A percentile compares a stretch with the other conserved stretches of the same genome.
Conservation (phyloP, 805 yeast species). For the Priceomyces melissophilus region DNA sequence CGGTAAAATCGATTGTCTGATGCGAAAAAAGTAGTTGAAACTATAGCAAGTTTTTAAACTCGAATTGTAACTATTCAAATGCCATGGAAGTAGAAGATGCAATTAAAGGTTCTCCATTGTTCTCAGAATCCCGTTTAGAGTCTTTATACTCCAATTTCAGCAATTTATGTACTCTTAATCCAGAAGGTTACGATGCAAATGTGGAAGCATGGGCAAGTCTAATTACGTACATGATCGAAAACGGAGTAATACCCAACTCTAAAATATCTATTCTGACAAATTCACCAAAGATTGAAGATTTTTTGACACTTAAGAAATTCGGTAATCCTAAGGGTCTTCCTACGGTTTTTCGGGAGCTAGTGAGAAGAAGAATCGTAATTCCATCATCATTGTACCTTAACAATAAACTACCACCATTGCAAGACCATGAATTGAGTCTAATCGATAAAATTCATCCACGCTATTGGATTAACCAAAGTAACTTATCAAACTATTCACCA, state of each 20-base stretch:
- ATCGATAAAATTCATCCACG: constrained; percentile 9
- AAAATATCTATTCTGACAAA: constrained; percentile 13
- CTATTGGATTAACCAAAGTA: constrained; percentile 14
- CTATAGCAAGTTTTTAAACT: neutral
- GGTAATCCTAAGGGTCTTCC: constrained; percentile 31
- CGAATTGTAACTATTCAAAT: neutral
- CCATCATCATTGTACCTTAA: constrained; percentile 14
- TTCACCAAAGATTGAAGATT: constrained; percentile 14
- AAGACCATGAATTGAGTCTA: neutral
- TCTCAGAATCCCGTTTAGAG: constrained; percentile 26
- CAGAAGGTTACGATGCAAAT: constrained; percentile 43
- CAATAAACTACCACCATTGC: constrained; percentile 4
- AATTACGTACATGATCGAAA: constrained; percentile 16
- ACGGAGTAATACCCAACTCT: constrained; percentile 13
- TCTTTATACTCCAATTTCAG: constrained; percentile 37
- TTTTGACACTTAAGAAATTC: constrained; percentile 22
- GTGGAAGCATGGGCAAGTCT: constrained; percentile 34
- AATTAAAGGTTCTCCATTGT: constrained; percentile 15
- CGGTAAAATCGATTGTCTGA: no score
- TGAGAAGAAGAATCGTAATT: constrained; percentile 14
- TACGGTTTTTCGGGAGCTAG: constrained; percentile 23
- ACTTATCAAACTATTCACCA: neutral
- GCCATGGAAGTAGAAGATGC: constrained; percentile 8
- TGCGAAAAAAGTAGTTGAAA: neutral
- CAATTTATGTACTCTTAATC: constrained; percentile 28